Percentiles rank a stretch among this genome's conserved stretches.
Evolutionary conservation across 2,329 filamentous ascomycete genomes (phyloP).

Genomic region (Coniosporium tulheliwenetii): DNA sequence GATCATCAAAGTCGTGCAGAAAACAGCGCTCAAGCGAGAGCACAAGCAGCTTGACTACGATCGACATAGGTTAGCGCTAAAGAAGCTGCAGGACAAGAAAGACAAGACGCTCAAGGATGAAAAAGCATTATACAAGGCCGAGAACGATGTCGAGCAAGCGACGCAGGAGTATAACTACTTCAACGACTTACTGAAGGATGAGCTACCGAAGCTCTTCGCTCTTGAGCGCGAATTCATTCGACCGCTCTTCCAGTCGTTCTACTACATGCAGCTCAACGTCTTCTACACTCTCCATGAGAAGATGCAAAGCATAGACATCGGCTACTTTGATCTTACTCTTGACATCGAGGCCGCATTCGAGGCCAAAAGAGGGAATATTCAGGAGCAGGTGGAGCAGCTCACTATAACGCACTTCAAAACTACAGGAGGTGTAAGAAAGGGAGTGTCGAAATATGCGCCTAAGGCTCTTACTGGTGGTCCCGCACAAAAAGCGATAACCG

Average conservation of each 20-base stretch:
- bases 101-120: slow-evolving; percentile 94
- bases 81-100: slow-evolving; percentile 96
- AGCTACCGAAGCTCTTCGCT: slow-evolving; percentile 78
- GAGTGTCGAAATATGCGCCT: slow-evolving; percentile 31
- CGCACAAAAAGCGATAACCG: neutral
- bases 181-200: slow-evolving; percentile 92
- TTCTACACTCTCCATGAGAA: slow-evolving; percentile 97
- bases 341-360: slow-evolving; percentile 87
- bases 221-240: slow-evolving; percentile 92
- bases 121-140: slow-evolving; percentile 90
- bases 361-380: slow-evolving; percentile 74
- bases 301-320: slow-evolving; percentile 95
- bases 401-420: slow-evolving; percentile 85
- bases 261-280: slow-evolving; percentile 99
- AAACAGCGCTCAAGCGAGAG: slow-evolving; percentile 75
- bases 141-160: slow-evolving; percentile 76
- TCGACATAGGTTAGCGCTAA: slow-evolving; percentile 63
- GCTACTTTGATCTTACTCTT: slow-evolving; percentile 85
- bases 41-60: slow-evolving; percentile 98
- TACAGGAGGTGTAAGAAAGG: slow-evolving; percentile 47
- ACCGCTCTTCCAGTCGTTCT: slow-evolving; percentile 95
- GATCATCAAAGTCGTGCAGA: slow-evolving; percentile 89
- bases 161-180: slow-evolving; percentile 97
- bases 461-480: slow-evolving; percentile 5
- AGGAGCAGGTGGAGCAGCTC: slow-evolving; percentile 70